Base-by-base conservation (phyloP, 108 stramenopile genomes). In the Parietichytrium sp. region DNA sequence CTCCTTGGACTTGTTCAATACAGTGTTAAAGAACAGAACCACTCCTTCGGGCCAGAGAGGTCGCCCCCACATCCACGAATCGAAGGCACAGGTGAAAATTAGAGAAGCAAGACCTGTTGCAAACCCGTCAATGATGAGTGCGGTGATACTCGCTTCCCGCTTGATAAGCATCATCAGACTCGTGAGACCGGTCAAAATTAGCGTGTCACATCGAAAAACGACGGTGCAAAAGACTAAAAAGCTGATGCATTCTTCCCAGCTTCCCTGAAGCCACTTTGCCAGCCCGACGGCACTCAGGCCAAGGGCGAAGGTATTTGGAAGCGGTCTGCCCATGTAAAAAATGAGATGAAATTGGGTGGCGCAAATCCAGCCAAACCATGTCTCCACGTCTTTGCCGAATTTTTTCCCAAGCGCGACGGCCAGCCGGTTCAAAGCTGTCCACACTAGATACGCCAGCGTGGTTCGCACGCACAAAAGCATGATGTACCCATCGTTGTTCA, bases 21-120 rank as follows among this genome's bases (percentile, higher is more conserved):
- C 84, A 10, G 96, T 90, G 86, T 99, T 99, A 87, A 93, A 98
- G 52, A 93, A 95, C 61, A 97, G 92, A 3, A 99, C 98, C 61
- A 87, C 89, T 47, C 96, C 96, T 86, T 99, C 98, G 8, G 98
- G 96, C 98, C 98, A 99, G n/a, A 99, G 78, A 84, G 61, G 91
- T 48, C 90, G 54, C 85, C 89, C 88, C 96, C 96, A 96, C 83
- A 98, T 80, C 36, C 89, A 33, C 27, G 93, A 92, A 83, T 99
- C 97, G 25, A 97, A 55, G 8, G 92, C 93, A 42, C 94, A 87
- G 29, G 94, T 95, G 13, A 93, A 4, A 6, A 89, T 8, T 31
- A 98, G 79, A 47, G 91, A 82, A 12, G 84, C n/a, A 3, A 88
- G 47, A 0, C 92, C 91, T 13, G 93, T 88, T 2, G 83, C 29